Conservation (phyloP, 2,329 filamentous ascomycete genomes). For the Apiospora rasikravindrae region DNA sequence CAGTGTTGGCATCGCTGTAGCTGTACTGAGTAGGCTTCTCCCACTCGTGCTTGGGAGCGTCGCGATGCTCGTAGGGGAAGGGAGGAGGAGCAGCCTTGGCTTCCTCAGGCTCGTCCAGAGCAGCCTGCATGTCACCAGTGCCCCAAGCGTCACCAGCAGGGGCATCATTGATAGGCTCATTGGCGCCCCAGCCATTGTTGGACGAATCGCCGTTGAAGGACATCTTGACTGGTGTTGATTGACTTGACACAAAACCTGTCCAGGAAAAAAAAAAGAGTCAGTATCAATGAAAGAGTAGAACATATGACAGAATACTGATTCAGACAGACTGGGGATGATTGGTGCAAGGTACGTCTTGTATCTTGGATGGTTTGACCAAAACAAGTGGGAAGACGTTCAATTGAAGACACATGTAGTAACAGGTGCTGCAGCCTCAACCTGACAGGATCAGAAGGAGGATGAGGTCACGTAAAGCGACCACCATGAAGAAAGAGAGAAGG, state of each 20-base stretch:
- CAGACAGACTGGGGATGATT: neutral
- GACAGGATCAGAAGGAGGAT: neutral
- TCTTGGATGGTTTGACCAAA: neutral
- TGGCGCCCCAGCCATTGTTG: conserved; percentile 18
- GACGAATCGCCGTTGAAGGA: neutral
- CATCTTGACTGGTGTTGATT: neutral
- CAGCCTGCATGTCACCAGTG: conserved; percentile 36
- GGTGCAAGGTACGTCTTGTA: neutral
- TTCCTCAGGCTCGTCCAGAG: conserved; percentile 32
- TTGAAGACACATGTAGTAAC: neutral
- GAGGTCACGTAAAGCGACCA: neutral
- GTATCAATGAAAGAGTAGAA: neutral
- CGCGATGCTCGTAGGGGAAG: conserved; percentile 19
- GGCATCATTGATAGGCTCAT: neutral
- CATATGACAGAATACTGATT: neutral
- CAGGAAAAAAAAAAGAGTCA: neutral
- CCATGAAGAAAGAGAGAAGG: neutral
- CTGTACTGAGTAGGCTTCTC: conserved; percentile 51
- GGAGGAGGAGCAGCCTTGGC: conserved; percentile 21
- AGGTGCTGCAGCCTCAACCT: neutral
- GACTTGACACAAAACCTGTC: neutral
- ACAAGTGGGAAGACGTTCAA: neutral
- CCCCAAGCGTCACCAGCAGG: conserved; percentile 10
- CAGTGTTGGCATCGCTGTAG: conserved; percentile 44
- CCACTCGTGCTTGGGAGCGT: conserved; percentile 48